Conservation (phyloP, 768 basidiomycete species). For the Goffeauzyma gilvescens region DNA sequence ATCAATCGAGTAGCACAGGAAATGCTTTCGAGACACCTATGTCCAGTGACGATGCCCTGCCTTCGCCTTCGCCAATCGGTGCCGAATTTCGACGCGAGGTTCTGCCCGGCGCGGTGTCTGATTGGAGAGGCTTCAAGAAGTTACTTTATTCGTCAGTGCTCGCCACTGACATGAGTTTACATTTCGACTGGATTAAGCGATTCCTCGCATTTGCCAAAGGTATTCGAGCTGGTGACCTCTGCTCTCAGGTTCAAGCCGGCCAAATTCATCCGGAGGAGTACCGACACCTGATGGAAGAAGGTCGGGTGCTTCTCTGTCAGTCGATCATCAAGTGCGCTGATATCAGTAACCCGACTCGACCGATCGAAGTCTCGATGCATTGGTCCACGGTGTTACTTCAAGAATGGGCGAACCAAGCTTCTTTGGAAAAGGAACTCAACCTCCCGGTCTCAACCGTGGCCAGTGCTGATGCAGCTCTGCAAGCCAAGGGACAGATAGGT, state of each 20-base stretch:
- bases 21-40: background rate
- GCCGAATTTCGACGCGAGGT: slow-evolving; percentile 11
- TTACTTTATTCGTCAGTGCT: slow-evolving; percentile 64
- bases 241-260: slow-evolving; percentile 13
- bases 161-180: slow-evolving; percentile 87
- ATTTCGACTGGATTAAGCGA: slow-evolving; percentile 59
- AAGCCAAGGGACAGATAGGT: slow-evolving; percentile 68
- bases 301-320: slow-evolving; percentile 61
- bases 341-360: slow-evolving; percentile 96
- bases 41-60: slow-evolving; percentile 30
- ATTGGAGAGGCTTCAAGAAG: slow-evolving; percentile 42
- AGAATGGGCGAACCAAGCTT: slow-evolving; percentile 80
- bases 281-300: slow-evolving; percentile 22
- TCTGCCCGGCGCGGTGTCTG: slow-evolving; percentile 7
- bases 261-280: slow-evolving; percentile 34
- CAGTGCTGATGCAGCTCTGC: slow-evolving; percentile 42
- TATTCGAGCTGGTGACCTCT: slow-evolving; percentile 32
- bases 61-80: slow-evolving; percentile 1
- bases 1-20: background rate
- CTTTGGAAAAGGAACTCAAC: slow-evolving; percentile 59
- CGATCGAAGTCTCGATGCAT: slow-evolving; percentile 71
- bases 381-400: slow-evolving; percentile 77
- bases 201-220: slow-evolving; percentile 37
- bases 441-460: slow-evolving; percentile 46
- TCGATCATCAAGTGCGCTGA: slow-evolving; percentile 92